Evolutionary conservation across 2,329 filamentous ascomycete genomes (phyloP).

Genomic region (Colletotrichum filicis): DNA sequence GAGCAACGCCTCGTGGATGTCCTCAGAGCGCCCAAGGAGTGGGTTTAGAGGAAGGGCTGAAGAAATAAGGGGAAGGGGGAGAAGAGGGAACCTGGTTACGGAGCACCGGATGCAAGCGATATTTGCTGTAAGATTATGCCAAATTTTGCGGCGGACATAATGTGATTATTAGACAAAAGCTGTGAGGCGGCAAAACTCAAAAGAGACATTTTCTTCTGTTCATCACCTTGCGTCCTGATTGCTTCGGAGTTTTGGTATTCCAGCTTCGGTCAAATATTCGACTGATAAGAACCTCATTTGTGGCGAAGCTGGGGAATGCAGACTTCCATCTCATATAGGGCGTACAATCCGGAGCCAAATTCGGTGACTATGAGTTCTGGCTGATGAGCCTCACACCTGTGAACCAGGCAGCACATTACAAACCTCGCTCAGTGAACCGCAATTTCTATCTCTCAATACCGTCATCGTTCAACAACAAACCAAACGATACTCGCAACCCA

Average conservation of each 20-base stretch:
- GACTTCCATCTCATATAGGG: background rate
- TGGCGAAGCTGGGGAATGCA: background rate
- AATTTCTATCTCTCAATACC: background rate
- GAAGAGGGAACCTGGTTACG: conserved; percentile 12
- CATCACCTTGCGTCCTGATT: background rate
- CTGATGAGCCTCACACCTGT: background rate
- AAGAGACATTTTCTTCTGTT: conserved; percentile 21
- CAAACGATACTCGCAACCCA: too few relatives aligned
- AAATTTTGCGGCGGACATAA: conserved; percentile 27
- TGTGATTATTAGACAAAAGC: conserved; percentile 35
- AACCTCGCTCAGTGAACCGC: background rate
- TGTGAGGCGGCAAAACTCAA: conserved; percentile 29
- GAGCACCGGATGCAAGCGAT: conserved; percentile 16
- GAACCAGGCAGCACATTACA: background rate
- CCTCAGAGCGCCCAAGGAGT: conserved; percentile 72
- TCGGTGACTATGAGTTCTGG: background rate
- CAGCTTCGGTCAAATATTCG: background rate
- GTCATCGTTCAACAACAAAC: background rate
- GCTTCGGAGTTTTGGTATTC: background rate
- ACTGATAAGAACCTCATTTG: background rate
- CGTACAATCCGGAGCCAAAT: background rate
- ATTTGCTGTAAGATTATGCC: conserved; percentile 26
- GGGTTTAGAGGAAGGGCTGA: conserved; percentile 60
- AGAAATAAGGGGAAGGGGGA: conserved; percentile 7
- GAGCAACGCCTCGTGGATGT: conserved; percentile 86